A percentile compares a stretch with the other conserved stretches of the same genome.
Evolutionary conservation across 306 rosid genomes (phyloP).

Genomic region (Pterocarpus santalinus): DNA sequence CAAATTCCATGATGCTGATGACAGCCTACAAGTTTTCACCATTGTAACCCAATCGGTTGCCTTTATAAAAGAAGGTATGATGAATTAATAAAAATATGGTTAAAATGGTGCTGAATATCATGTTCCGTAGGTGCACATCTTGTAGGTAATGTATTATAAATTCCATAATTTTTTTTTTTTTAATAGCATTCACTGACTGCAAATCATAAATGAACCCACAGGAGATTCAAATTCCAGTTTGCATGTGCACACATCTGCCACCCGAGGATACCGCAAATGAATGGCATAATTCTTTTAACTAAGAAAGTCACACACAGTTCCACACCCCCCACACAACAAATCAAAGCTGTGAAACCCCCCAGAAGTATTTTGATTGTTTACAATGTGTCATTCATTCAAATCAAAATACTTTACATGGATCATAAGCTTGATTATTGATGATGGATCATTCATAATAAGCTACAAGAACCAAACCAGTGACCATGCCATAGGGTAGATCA

Average conservation of each 20-base stretch:
- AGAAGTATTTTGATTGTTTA: slow-evolving; percentile 23
- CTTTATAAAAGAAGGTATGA: neutral
- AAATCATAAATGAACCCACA: slow-evolving; percentile 31
- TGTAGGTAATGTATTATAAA: neutral
- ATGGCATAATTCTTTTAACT: slow-evolving; percentile 37
- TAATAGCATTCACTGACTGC: slow-evolving; percentile 20
- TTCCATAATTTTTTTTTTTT: neutral
- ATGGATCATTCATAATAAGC: slow-evolving; percentile 37
- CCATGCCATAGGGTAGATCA: slow-evolving; percentile 53
- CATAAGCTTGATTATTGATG: slow-evolving; percentile 9
- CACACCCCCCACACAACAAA: neutral
- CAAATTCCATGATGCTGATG: slow-evolving; percentile 10
- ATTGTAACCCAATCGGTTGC: slow-evolving; percentile 4
- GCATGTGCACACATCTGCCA: slow-evolving; percentile 47
- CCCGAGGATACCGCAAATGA: slow-evolving; percentile 8
- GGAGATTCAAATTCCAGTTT: slow-evolving; percentile 30
- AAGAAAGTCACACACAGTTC: slow-evolving; percentile 21
- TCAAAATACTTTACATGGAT: neutral
- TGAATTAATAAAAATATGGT: neutral
- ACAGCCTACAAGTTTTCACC: neutral
- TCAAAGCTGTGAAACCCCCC: slow-evolving; percentile 23
- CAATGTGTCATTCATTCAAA: neutral
- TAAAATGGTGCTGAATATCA: neutral
- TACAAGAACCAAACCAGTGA: slow-evolving; percentile 43
- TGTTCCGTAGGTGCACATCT: slow-evolving; percentile 1